Evolutionary conservation across 495 filamentous ascomycete genomes (phyloP).

Genomic region (Aspergillus bertholletiae): DNA sequence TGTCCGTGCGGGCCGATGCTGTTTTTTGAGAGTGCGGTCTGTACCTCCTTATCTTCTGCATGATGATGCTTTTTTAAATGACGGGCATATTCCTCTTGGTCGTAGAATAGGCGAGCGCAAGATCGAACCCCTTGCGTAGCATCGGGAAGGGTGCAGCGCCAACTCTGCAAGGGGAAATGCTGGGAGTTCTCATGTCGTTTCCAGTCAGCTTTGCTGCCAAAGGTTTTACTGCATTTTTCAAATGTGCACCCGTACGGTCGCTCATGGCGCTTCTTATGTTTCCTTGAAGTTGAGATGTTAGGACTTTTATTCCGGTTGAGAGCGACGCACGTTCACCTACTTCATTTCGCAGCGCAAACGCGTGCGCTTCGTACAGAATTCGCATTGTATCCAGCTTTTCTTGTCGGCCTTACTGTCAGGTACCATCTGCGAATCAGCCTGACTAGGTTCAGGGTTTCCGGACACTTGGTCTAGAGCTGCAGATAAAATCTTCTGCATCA

Average conservation of each 20-base stretch:
- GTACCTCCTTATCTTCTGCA: slow-evolving; percentile 36
- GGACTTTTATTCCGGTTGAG: slow-evolving; percentile 1
- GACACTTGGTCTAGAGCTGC: slow-evolving; percentile 32
- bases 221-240: slow-evolving; percentile 65
- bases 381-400: slow-evolving; percentile 45
- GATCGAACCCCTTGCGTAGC: slow-evolving; percentile 23
- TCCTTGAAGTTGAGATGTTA: slow-evolving; percentile 47
- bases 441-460: slow-evolving; percentile 1
- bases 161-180: slow-evolving; percentile 72
- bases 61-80: slow-evolving; percentile 57
- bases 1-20: slow-evolving; percentile 69
- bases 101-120: slow-evolving; percentile 60
- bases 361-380: slow-evolving; percentile 52
- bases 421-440: not conserved
- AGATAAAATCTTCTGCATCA: slow-evolving; percentile 33
- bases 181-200: slow-evolving; percentile 92
- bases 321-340: slow-evolving; percentile 38
- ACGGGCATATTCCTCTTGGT: slow-evolving; percentile 55
- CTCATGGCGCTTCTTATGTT: slow-evolving; percentile 83
- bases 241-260: slow-evolving; percentile 89
- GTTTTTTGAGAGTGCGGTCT: slow-evolving; percentile 44
- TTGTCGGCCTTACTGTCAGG: slow-evolving; percentile 26
- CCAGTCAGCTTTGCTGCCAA: slow-evolving; percentile 96
- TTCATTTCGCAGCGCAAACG: slow-evolving; percentile 66
- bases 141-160: slow-evolving; percentile 61